Percentiles rank a stretch among this genome's conserved stretches.
phyloP scores from a whole-genome alignment of 2,329 filamentous ascomycete genomes.

The Thielaviopsis musarum region DNA sequence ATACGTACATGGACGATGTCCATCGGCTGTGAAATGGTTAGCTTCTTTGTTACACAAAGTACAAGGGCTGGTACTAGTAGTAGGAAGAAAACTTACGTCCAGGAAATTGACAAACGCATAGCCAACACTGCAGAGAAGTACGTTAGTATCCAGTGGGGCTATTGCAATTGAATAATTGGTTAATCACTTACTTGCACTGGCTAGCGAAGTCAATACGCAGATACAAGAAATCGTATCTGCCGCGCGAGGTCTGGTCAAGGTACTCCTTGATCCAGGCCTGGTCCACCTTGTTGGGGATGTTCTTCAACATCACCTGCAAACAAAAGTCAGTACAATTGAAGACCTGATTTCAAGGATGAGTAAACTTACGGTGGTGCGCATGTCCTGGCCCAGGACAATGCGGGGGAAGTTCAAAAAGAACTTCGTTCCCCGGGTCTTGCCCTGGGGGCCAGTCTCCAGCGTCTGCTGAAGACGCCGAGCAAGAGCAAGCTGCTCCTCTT shows the following conservation, averaged over 20 bases:
- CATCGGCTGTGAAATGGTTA: slow-evolving; percentile 34
- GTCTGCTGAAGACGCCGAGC: background rate
- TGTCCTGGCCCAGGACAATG: slow-evolving; percentile 33
- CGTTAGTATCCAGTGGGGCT: slow-evolving; percentile 15
- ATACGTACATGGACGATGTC: slow-evolving; percentile 52
- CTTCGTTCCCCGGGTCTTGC: slow-evolving; percentile 17
- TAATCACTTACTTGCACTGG: slow-evolving; percentile 54
- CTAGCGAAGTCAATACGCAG: slow-evolving; percentile 77
- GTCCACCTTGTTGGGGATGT: slow-evolving; percentile 83
- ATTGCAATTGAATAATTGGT: background rate
- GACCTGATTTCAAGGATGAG: background rate
- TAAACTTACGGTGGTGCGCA: slow-evolving; percentile 52
- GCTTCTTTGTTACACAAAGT: background rate
- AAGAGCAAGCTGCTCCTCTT: background rate
- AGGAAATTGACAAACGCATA: slow-evolving; percentile 96
- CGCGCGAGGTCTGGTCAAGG: slow-evolving; percentile 61
- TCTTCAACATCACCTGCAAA: slow-evolving; percentile 72
- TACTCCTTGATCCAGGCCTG: slow-evolving; percentile 61
- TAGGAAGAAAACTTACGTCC: slow-evolving; percentile 39
- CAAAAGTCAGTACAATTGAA: background rate
- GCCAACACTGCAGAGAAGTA: slow-evolving; percentile 49
- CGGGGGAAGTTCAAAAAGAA: slow-evolving; percentile 35
- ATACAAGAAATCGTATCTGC: slow-evolving; percentile 90
- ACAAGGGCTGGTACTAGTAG: background rate
- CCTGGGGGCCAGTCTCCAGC: background rate